These are phyloP conservation scores for Casuarina equisetifolia DNA, from an alignment of 306 rosid species.

Conservation along the genomic window DNA sequence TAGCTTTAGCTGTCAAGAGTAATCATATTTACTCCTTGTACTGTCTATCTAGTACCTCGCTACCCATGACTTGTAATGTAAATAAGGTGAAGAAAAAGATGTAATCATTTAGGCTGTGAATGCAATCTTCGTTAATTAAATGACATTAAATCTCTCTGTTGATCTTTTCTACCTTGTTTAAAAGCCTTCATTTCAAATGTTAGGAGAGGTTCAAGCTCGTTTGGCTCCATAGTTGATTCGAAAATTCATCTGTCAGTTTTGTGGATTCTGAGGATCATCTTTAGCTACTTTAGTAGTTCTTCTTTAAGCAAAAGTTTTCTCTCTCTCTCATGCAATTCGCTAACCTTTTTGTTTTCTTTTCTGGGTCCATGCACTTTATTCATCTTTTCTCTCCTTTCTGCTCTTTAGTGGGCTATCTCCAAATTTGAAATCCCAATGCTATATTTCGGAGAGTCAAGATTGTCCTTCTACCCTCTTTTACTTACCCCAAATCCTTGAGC, in stretches of 20 bases:
- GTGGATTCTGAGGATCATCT: constrained; percentile 36
- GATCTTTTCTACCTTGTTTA: neutral
- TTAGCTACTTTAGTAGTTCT: constrained; percentile 29
- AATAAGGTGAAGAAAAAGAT: no score
- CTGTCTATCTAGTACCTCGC: no score
- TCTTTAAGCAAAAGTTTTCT: constrained; percentile 24
- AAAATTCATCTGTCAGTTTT: constrained; percentile 9
- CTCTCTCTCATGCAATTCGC: neutral
- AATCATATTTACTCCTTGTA: no score
- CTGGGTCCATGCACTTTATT: neutral
- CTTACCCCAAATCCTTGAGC: neutral
- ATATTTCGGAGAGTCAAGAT: neutral
- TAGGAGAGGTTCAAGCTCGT: constrained; percentile 6
- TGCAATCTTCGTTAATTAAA: no score
- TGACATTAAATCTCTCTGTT: no score
- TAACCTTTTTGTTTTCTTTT: neutral
- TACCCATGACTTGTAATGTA: no score
- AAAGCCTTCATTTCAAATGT: neutral
- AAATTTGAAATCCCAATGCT: neutral
- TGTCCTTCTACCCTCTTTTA: neutral
- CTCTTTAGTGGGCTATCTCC: neutral
- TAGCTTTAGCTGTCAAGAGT: no score
- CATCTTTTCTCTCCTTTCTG: neutral
- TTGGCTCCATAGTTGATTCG: constrained; percentile 58
- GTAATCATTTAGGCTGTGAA: no score